Conservation (phyloP, 2,329 filamentous ascomycete genomes). For the Phyllosticta capitalensis region DNA sequence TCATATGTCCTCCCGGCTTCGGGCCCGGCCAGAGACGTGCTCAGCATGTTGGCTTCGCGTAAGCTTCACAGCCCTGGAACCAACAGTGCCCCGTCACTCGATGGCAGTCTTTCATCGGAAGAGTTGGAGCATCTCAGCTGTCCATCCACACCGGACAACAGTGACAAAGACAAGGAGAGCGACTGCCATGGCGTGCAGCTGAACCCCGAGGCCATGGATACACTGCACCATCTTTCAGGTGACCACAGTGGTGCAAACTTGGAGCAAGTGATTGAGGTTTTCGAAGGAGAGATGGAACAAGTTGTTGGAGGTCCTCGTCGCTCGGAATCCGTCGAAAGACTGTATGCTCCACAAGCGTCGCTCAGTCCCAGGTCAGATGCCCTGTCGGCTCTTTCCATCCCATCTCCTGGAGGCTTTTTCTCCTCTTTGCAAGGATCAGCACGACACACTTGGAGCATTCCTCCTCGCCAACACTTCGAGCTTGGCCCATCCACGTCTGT, state of each 20-base stretch:
- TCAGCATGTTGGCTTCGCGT: conserved; percentile 56
- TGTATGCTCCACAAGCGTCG: conserved; percentile 1
- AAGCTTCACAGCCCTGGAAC: conserved; percentile 58
- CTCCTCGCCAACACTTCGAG: conserved; percentile 20
- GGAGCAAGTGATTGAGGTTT: conserved; percentile 31
- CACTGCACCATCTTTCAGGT: conserved; percentile 53
- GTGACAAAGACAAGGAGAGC: conserved; percentile 43
- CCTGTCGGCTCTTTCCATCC: conserved; percentile 75
- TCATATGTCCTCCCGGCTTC: neutral
- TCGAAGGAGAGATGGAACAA: conserved; percentile 51
- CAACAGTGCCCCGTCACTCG: conserved; percentile 77
- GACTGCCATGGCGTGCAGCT: conserved; percentile 57
- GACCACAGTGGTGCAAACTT: conserved; percentile 14
- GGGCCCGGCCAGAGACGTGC: conserved; percentile 60
- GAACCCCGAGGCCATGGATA: conserved; percentile 70
- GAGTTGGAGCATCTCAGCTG: conserved; percentile 76
- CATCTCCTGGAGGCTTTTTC: conserved; percentile 88
- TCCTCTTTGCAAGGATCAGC: conserved; percentile 67
- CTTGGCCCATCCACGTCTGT: conserved; percentile 71
- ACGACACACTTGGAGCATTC: conserved; percentile 71
- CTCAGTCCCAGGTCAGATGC: conserved; percentile 11
- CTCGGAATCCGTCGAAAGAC: neutral
- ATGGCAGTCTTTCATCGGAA: conserved; percentile 81
- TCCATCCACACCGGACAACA: conserved; percentile 69
- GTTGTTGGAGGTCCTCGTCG: conserved; percentile 20